phyloP scores from a whole-genome alignment of 2,329 filamentous ascomycete species.

The Neonectria punicea region DNA sequence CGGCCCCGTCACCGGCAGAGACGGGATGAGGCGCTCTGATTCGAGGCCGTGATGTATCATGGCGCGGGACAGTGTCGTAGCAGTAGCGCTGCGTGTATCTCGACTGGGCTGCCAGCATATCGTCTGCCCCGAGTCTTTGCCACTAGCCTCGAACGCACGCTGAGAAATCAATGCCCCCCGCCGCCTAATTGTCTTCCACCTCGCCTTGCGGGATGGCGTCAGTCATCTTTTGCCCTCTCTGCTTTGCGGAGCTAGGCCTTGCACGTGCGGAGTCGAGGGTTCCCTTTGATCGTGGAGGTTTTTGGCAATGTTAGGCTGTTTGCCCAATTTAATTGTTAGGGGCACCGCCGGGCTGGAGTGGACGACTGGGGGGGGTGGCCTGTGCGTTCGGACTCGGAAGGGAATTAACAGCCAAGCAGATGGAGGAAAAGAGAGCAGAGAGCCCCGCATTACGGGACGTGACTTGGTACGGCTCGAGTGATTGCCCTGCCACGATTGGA shows the following conservation, averaged over 20 bases:
- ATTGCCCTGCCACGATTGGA: not conserved
- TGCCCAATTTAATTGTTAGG: not conserved
- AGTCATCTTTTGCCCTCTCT: constrained; percentile 1
- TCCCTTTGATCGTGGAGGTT: not conserved
- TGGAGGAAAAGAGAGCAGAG: no score
- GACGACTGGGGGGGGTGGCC: not conserved
- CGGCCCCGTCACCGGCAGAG: not conserved
- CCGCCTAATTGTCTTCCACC: not conserved
- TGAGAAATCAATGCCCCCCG: constrained; percentile 1
- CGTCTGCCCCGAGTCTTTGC: not conserved
- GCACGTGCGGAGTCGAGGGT: constrained; percentile 6
- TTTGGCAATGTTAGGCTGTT: not conserved
- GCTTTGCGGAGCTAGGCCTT: constrained; percentile 8
- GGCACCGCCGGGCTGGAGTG: not conserved
- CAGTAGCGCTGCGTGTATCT: constrained; percentile 6
- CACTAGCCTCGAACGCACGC: not conserved
- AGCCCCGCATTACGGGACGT: not conserved
- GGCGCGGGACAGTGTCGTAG: not conserved
- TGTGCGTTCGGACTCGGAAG: constrained; percentile 6
- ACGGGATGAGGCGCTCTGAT: constrained; percentile 10
- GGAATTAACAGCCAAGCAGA: not conserved
- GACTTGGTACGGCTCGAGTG: no score
- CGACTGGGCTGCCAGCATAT: constrained; percentile 12
- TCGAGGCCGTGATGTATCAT: constrained; percentile 2
- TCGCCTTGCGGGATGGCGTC: constrained; percentile 24